A percentile compares a stretch with the other conserved stretches of the same genome.
These are phyloP conservation scores for Psilocybe subaeruginosa DNA, from an alignment of 768 basidiomycete genomes.

Conservation along the genomic window DNA sequence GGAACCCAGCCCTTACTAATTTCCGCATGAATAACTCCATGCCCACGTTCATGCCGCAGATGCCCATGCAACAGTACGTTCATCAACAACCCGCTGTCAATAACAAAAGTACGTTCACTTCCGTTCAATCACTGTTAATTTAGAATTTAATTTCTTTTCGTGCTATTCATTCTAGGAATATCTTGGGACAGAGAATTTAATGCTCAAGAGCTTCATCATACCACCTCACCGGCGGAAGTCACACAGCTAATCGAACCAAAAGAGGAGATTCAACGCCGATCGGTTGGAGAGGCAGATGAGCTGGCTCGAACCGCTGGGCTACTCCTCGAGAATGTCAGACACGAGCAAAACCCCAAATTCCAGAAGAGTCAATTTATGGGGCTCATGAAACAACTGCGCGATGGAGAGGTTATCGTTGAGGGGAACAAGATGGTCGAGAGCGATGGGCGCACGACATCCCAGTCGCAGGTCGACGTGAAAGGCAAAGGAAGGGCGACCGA, in stretches of 20 bases:
- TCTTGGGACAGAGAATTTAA: constrained; percentile 71
- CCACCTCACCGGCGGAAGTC: constrained; percentile 20
- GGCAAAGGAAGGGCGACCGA: constrained; percentile 66
- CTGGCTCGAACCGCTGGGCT: constrained; percentile 81
- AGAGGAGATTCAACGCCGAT: constrained; percentile 19
- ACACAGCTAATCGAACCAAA: constrained; percentile 26
- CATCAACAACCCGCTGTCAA: constrained; percentile 30
- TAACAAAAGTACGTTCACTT: constrained; percentile 43
- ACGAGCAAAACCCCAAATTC: constrained; percentile 85
- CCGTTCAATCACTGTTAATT: background rate
- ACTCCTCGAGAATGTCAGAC: constrained; percentile 73
- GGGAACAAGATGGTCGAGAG: constrained; percentile 77
- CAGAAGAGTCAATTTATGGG: constrained; percentile 82
- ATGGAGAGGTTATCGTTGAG: constrained; percentile 76
- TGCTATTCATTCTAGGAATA: constrained; percentile 32
- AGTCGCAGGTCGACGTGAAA: constrained; percentile 49
- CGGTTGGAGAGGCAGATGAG: constrained; percentile 56
- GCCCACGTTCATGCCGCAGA: constrained; percentile 33
- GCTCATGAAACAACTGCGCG: constrained; percentile 84
- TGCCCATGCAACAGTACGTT: constrained; percentile 28
- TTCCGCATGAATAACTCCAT: constrained; percentile 41
- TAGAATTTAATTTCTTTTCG: background rate
- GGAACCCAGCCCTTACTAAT: constrained; percentile 39
- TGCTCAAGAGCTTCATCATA: constrained; percentile 51
- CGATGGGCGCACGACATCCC: constrained; percentile 32